Conservation (phyloP, 192 early-diverging fungal genomes). For the Entomortierella parvispora region DNA sequence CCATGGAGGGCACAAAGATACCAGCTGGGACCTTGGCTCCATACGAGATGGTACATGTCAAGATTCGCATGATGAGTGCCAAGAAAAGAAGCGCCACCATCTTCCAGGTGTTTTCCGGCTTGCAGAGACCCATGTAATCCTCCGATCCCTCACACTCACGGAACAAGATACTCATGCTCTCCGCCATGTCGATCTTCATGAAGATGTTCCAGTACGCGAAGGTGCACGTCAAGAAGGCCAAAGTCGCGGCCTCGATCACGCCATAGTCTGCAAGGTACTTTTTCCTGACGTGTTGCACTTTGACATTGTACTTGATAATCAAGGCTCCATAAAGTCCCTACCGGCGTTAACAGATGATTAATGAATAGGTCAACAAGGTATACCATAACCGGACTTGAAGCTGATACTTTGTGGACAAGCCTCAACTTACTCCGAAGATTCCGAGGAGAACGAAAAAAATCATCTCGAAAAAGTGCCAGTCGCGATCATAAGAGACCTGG, state of each 20-base stretch:
- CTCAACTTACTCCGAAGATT: constrained; percentile 75
- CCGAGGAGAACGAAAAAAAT: constrained; percentile 83
- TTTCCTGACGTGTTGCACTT: constrained; percentile 78
- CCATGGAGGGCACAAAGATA: constrained; percentile 95
- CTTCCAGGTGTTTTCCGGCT: constrained; percentile 54
- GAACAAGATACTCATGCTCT: constrained; percentile 79
- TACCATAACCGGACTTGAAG: no score
- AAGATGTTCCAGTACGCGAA: constrained; percentile 79
- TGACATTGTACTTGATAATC: constrained; percentile 78
- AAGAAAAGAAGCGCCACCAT: constrained; percentile 42
- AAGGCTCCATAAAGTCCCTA: constrained; percentile 82
- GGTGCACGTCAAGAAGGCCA: constrained; percentile 72
- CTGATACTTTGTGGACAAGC: no score
- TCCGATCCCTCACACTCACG: constrained; percentile 74
- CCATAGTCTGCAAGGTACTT: constrained; percentile 70
- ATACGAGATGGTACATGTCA: constrained; percentile 30
- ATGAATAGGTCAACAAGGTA: no score
- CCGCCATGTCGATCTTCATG: constrained; percentile 88
- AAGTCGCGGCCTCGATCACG: constrained; percentile 70
- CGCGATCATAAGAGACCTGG: constrained; percentile 90
- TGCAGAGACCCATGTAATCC: constrained; percentile 71
- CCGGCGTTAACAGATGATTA: background rate
- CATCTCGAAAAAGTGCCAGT: constrained; percentile 96
- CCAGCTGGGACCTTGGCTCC: constrained; percentile 83
- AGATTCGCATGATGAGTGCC: constrained; percentile 29